Percentiles rank a stretch among this genome's conserved stretches.
These are phyloP conservation scores for Microglena sp. DNA, from an alignment of 139 green algal species.

Conservation along the genomic window DNA sequence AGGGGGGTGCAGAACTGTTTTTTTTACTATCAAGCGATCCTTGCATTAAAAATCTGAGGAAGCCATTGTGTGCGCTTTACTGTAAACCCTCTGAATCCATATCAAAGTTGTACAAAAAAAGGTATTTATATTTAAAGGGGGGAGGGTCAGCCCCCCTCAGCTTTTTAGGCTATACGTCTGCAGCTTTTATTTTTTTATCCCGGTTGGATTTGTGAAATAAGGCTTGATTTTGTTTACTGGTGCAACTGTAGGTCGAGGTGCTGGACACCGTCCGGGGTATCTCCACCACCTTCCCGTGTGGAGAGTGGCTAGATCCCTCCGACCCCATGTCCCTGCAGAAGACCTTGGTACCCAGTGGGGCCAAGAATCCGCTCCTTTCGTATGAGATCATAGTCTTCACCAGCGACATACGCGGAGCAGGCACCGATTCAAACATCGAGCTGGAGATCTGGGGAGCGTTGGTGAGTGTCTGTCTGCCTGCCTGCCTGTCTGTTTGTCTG, in stretches of 20 bases:
- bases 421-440: slow-evolving; percentile 46
- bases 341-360: no score
- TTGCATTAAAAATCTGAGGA: no score
- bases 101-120: no score
- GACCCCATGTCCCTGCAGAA: slow-evolving; percentile 21
- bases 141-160: no score
- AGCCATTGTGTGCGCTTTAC: no score
- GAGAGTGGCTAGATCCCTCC: slow-evolving; percentile 29
- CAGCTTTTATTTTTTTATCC: slow-evolving; percentile 34
- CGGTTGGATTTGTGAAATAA: slow-evolving; percentile 16
- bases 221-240: no score
- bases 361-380: slow-evolving; percentile 6
- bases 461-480: slow-evolving; percentile 14
- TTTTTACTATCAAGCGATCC: no score
- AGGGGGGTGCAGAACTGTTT: no score
- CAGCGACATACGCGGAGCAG: slow-evolving; percentile 40
- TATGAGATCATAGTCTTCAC: slow-evolving; percentile 33
- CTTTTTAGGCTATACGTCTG: no score
- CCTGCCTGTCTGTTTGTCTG: no score
- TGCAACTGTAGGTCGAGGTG: slow-evolving; percentile 39
- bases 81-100: no score
- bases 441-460: slow-evolving; percentile 39
- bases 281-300: slow-evolving; percentile 30
- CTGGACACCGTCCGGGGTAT: slow-evolving; percentile 24
- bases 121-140: no score